phyloP scores from a whole-genome alignment of 257 asterid genomes.

The Nyctanthes arbortristis region DNA sequence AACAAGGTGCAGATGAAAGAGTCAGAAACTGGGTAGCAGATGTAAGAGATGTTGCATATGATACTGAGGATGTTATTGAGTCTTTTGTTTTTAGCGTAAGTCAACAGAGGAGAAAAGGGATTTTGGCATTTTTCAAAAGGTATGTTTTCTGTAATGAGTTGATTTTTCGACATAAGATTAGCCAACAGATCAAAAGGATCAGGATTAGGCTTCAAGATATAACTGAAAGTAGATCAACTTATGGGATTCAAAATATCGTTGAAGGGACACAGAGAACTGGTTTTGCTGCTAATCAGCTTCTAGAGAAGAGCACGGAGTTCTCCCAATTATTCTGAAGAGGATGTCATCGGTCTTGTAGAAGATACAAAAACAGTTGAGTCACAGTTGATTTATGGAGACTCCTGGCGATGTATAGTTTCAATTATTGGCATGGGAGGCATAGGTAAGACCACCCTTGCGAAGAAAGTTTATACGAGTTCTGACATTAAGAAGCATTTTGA shows the following conservation, averaged over 20 bases:
- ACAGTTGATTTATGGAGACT: conserved; percentile 11
- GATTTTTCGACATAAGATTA: neutral
- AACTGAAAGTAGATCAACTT: conserved; percentile 16
- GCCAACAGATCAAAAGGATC: conserved; percentile 3
- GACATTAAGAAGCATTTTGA: conserved; percentile 12
- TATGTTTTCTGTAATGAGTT: conserved; percentile 2
- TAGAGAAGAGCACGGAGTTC: conserved; percentile 14
- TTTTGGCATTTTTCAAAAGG: neutral
- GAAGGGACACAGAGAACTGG: neutral
- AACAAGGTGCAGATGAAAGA: conserved; percentile 12
- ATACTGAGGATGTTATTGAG: conserved; percentile 15
- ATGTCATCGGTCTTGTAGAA: conserved; percentile 18
- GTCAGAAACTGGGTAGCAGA: conserved; percentile 21
- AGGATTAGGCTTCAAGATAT: neutral
- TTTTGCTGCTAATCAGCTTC: conserved; percentile 10
- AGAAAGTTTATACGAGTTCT: neutral
- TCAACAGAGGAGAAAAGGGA: neutral
- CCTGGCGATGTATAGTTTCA: conserved; percentile 18
- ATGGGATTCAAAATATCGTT: conserved; percentile 17
- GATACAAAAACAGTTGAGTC: neutral
- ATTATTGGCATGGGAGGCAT: conserved; percentile 23
- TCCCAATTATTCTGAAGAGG: conserved; percentile 3
- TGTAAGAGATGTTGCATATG: conserved; percentile 20
- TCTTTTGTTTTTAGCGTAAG: neutral
- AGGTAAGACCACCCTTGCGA: conserved; percentile 24